Evolutionary conservation across 2,329 filamentous ascomycete species (phyloP), one percentile per base, ranked within the genome.

Genomic region (Trichocomaceae sp.): DNA sequence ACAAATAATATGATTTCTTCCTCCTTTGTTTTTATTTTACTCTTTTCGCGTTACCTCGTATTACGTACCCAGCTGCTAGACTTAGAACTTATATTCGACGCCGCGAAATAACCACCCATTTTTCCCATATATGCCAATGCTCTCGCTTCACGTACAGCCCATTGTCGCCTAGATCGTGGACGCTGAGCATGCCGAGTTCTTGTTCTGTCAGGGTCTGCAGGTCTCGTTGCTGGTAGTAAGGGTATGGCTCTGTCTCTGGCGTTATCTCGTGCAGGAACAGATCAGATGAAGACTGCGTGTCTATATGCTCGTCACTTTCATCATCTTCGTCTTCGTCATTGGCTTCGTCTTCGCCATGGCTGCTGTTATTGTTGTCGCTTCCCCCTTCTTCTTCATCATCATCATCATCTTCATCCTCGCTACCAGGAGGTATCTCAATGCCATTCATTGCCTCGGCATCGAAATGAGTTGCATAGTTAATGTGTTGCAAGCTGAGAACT

Each of bases 401-500:
- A 2, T 58, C 49, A 19, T 58, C 52, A 5, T 52, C 48, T 35
- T 47, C 47, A 7, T 47, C 39, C 10, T 49, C 51, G 12, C 54
- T 56, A 12, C 39, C 50, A 13, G 37, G 53, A 3, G 56, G 52
- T 20, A 63, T 58, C 41, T 64, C 60, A n/a, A 62, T 59, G 6
- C 61, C 61, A 5, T 59, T 59, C 2, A 61, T 57, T 35, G 57
- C 61, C 22, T 60, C 69, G 23, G 75, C 72, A 57, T 83, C 78
- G 56, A 81, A 81, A 50, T 79, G 72, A 35, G 70, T 72, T 2
- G 76, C 77, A 61, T 86, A 86, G 37, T 82, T 79, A 47, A 85
- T 82, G 5, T 81, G 72, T 35, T 80, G 73, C n/a, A 87, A 68
- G 60, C 82, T 82, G 29, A 86, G 76, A 76, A 82, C 84, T 46